Conservation (phyloP, 306 rosid species). For the Cucurbita pepo region DNA sequence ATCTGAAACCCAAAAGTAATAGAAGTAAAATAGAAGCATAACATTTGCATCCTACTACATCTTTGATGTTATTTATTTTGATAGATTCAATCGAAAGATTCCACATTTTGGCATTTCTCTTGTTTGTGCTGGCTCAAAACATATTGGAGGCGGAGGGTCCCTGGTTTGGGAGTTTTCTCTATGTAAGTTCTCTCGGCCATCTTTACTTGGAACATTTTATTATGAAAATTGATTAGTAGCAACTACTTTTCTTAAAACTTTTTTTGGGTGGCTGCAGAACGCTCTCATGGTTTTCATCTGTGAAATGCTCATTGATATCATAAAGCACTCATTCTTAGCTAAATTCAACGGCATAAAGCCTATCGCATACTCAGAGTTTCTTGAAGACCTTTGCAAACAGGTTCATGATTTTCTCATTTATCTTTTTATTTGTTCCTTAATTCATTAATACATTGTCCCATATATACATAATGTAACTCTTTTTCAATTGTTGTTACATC, state of each 20-base stretch:
- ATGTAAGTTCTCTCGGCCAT: conserved; percentile 36
- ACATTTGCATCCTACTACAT: background rate
- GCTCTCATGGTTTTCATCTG: conserved; percentile 64
- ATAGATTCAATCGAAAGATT: conserved; percentile 97
- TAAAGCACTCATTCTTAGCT: conserved; percentile 91
- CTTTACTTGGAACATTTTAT: background rate
- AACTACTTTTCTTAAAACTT: conserved; percentile 5
- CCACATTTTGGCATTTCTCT: conserved; percentile 81
- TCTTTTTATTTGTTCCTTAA: background rate
- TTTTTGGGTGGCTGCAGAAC: conserved; percentile 43
- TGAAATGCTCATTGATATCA: conserved; percentile 80
- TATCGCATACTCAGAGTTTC: conserved; percentile 77
- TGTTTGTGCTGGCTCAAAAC: conserved; percentile 93
- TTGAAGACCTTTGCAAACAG: conserved; percentile 94
- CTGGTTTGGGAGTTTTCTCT: conserved; percentile 77
- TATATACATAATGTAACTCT: background rate
- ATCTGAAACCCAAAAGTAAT: background rate
- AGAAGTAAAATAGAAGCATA: background rate
- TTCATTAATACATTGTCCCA: background rate
- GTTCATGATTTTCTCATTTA: conserved; percentile 23
- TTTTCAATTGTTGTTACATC: background rate
- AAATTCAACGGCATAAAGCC: conserved; percentile 89
- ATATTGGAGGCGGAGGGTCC: conserved; percentile 98
- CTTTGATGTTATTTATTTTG: conserved; percentile 11
- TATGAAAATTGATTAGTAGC: background rate